phyloP scores from a whole-genome alignment of 2,329 filamentous ascomycete species.

The Myotisia sp. region DNA sequence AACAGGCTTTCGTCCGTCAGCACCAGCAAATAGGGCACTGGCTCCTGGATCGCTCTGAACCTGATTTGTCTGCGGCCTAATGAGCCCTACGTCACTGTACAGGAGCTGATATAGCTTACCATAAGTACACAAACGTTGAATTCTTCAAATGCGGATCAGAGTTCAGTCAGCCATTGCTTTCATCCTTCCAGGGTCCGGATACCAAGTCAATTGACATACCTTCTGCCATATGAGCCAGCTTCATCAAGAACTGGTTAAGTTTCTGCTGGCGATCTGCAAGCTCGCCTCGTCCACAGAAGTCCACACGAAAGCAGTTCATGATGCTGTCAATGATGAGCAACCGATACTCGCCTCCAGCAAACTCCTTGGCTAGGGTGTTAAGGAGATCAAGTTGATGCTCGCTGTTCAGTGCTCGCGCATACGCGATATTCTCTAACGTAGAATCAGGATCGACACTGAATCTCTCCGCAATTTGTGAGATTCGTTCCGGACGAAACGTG shows the following conservation, averaged over 20 bases:
- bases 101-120: slow-evolving; percentile 31
- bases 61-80: slow-evolving; percentile 45
- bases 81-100: too few relatives aligned
- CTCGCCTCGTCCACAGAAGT: slow-evolving; percentile 53
- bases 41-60: slow-evolving; percentile 58
- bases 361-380: slow-evolving; percentile 46
- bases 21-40: slow-evolving; percentile 51
- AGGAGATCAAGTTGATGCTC: slow-evolving; percentile 52
- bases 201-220: too few relatives aligned
- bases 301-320: slow-evolving; percentile 54
- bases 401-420: slow-evolving; percentile 50
- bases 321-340: slow-evolving; percentile 56
- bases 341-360: slow-evolving; percentile 49
- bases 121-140: slow-evolving; percentile 54
- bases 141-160: slow-evolving; percentile 27
- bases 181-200: not conserved
- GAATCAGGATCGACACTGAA: slow-evolving; percentile 46
- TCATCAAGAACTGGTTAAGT: slow-evolving; percentile 50
- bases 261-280: slow-evolving; percentile 55
- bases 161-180: slow-evolving; percentile 8
- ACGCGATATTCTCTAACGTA: slow-evolving; percentile 53
- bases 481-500: slow-evolving; percentile 53
- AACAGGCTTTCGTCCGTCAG: slow-evolving; percentile 53
- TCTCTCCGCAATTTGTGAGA: slow-evolving; percentile 51
- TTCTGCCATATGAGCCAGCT: slow-evolving; percentile 51